Evolutionary conservation across 140 eudicot species (phyloP), one percentile per base, ranked within the genome.

Genomic region (Bidens hawaiensis): DNA sequence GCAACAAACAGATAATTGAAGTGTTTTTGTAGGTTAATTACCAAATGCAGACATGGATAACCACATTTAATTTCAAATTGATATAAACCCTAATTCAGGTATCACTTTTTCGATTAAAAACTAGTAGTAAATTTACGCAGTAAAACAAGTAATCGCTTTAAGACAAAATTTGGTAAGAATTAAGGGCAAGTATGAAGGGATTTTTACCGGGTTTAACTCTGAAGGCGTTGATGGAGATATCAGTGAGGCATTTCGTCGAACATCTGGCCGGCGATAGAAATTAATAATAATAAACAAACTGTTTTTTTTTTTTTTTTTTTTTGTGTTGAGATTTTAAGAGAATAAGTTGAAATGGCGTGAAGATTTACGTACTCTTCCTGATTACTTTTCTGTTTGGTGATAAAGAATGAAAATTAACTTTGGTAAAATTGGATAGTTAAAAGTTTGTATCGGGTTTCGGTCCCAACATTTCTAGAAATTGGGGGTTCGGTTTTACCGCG

Each of bases 241-340:
- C 30, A 42, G 42, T 64, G 53, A 64, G 14, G 67, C 72, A 72
- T 64, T 72, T 72, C 64, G 71, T 54, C 53, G 54, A 72, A 64
- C 72, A 28, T 5, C 17, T 64, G 60, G 77, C 77, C 77, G 72
- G 77, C 77, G 60, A 33, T 63, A 26, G 49, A 45, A 47, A 19
- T 18, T 3, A 7, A n/a, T n/a, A n/a, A n/a, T n/a, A n/a, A n/a
- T n/a, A n/a, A 41, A 42, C 3, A 18, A 57, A 45, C 5, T 43
- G 46, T 49, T 46, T n/a, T n/a, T n/a, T n/a, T n/a, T n/a, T n/a
- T n/a, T n/a, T n/a, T n/a, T n/a, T n/a, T n/a, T n/a, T n/a, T n/a
- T 46, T 46, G 52, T 17, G 25, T 46, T 23, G 0, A 12, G 18
- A 23, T 14, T 52, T 52, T 18, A 52, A 14, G 1, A n/a, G 1